A percentile compares a stretch with the other conserved stretches of the same genome.
Conservation (phyloP, 2,329 filamentous ascomycete species). For the Neofusicoccum kwambonambiense region DNA sequence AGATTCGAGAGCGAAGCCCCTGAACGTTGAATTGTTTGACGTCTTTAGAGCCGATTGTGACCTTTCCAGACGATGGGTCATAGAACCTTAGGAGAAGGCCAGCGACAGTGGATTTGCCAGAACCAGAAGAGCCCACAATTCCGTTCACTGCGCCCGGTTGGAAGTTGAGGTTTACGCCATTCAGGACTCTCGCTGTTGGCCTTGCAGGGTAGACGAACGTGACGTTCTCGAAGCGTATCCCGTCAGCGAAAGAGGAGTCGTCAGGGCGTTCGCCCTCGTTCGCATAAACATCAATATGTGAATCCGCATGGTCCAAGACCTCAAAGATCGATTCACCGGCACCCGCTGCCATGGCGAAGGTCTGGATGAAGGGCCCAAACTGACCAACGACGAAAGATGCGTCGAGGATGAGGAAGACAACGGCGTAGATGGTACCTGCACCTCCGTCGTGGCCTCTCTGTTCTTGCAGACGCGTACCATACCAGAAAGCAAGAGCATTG, state of each 20-base stretch:
- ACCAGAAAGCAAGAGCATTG: constrained; percentile 48
- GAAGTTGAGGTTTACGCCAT: constrained; percentile 38
- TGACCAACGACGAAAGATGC: constrained; percentile 63
- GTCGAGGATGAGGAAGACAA: constrained; percentile 64
- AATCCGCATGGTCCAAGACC: constrained; percentile 42
- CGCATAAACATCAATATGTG: constrained; percentile 41
- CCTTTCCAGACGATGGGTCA: constrained; percentile 32
- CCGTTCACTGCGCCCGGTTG: constrained; percentile 44
- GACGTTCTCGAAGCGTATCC: constrained; percentile 45
- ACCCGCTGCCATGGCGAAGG: constrained; percentile 53
- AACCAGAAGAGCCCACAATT: constrained; percentile 46
- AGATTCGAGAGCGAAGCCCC: constrained; percentile 33
- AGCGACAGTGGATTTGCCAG: constrained; percentile 46
- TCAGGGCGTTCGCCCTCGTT: constrained; percentile 26
- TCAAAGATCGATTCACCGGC: constrained; percentile 47
- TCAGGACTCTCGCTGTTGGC: constrained; percentile 40
- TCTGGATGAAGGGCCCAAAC: constrained; percentile 62
- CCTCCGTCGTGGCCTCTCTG: constrained; percentile 27
- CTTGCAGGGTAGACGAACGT: constrained; percentile 47
- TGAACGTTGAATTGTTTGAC: constrained; percentile 31
- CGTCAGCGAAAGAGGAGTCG: constrained; percentile 25
- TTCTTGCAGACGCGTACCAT: constrained; percentile 32
- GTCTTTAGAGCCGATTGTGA: constrained; percentile 34
- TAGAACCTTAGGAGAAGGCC: constrained; percentile 44
- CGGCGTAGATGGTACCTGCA: constrained; percentile 59